Percentiles rank a stretch among this genome's conserved stretches.
These are phyloP conservation scores for Lichtheimia ornata DNA, from an alignment of 371 early-diverging fungal genomes.

Conservation along the genomic window DNA sequence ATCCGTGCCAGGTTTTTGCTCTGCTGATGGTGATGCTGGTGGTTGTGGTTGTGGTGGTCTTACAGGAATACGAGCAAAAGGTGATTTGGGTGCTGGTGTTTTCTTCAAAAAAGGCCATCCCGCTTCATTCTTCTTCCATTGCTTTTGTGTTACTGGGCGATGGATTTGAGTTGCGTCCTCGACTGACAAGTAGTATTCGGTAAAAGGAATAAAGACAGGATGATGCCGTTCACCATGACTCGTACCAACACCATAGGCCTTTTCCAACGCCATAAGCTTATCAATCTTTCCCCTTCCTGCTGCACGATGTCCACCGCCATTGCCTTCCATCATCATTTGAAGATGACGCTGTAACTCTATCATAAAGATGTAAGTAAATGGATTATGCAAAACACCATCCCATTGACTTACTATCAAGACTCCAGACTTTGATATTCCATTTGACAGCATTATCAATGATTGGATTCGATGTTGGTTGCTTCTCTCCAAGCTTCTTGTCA, in stretches of 20 bases:
- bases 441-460: slow-evolving; percentile 19
- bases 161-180: slow-evolving; percentile 46
- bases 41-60: background rate
- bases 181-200: slow-evolving; percentile 31
- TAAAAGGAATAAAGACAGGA: slow-evolving; percentile 39
- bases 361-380: background rate
- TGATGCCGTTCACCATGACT: slow-evolving; percentile 17
- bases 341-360: slow-evolving; percentile 11
- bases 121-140: slow-evolving; percentile 23
- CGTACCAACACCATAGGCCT: slow-evolving; percentile 28
- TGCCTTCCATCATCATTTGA: slow-evolving; percentile 16
- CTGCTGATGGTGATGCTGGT: background rate
- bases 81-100: slow-evolving; percentile 24
- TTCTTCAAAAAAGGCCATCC: slow-evolving; percentile 39
- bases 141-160: slow-evolving; percentile 37
- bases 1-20: background rate
- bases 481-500: slow-evolving; percentile 18
- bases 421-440: slow-evolving; percentile 16
- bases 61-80: slow-evolving; percentile 17
- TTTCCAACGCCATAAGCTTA: slow-evolving; percentile 31
- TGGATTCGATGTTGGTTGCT: slow-evolving; percentile 11
- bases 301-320: slow-evolving; percentile 10
- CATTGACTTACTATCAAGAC: slow-evolving; percentile 19
- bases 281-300: slow-evolving; percentile 19
- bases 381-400: background rate